Conservation (phyloP, 176 grass and related monocot genomes). For the Paspalum vaginatum region DNA sequence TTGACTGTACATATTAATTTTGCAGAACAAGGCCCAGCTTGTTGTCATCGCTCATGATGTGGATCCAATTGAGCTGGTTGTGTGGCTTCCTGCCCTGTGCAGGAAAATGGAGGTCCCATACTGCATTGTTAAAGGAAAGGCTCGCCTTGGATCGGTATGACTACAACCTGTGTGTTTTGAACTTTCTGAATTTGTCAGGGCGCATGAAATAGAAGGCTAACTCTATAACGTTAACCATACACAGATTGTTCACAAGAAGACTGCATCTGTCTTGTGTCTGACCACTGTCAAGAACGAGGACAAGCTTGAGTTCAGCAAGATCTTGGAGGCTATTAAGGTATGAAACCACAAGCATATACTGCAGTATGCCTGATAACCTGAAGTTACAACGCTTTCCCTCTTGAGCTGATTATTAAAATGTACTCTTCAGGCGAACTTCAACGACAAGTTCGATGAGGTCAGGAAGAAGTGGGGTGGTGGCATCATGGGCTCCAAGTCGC, state of each 20-base stretch:
- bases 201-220: neutral
- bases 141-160: conserved; percentile 68
- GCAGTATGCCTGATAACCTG: neutral
- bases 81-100: conserved; percentile 79
- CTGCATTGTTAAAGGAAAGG: conserved; percentile 78
- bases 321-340: conserved; percentile 80
- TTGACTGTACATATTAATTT: neutral
- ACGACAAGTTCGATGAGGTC: conserved; percentile 66
- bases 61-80: conserved; percentile 75
- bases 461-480: conserved; percentile 82
- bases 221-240: neutral
- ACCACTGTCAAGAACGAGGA: conserved; percentile 84
- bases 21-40: conserved; percentile 72
- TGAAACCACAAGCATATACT: neutral
- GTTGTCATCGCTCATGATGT: conserved; percentile 77
- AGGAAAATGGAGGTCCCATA: conserved; percentile 83
- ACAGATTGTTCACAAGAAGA: conserved; percentile 83
- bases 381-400: neutral
- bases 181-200: neutral
- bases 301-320: conserved; percentile 85
- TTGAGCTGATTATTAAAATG: neutral
- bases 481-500: conserved; percentile 69
- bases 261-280: conserved; percentile 63
- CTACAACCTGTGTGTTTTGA: neutral
- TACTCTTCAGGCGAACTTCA: conserved; percentile 58